Percentiles rank a stretch among this genome's conserved stretches.
Conservation (phyloP, 1,284 basidiomycete genomes). For the Somion occarium region DNA sequence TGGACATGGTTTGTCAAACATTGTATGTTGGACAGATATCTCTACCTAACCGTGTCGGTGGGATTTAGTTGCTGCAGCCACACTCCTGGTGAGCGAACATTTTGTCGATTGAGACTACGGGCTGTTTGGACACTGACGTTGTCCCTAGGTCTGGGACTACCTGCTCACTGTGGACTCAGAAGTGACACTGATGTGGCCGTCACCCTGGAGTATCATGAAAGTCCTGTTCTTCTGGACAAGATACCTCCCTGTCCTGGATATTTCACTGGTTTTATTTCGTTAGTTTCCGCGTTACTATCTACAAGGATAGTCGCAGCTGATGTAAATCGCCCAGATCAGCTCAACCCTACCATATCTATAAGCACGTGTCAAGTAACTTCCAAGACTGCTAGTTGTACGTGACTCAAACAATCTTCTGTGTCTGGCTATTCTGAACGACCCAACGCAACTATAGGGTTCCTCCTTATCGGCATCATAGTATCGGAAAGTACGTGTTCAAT, state of each 20-base stretch:
- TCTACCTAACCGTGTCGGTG: neutral
- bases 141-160: conserved; percentile 4
- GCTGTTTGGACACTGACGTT: neutral
- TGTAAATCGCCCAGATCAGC: too few species aligned
- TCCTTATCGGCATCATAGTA: conserved; percentile 6
- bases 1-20: neutral
- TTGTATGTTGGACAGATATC: neutral
- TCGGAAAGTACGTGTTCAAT: conserved; percentile 1
- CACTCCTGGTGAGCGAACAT: neutral
- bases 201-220: conserved; percentile 1
- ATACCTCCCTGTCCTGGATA: conserved; percentile 5
- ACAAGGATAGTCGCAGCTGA: neutral
- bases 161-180: conserved; percentile 7
- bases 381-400: too few species aligned
- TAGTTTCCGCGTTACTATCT: neutral
- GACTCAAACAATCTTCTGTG: too few species aligned
- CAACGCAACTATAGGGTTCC: conserved; percentile 1
- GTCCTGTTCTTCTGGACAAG: conserved; percentile 7
- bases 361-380: too few species aligned
- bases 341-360: too few species aligned
- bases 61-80: neutral
- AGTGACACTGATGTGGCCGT: conserved; percentile 6
- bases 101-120: neutral
- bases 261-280: conserved; percentile 5
- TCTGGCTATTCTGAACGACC: neutral